A percentile compares a stretch with the other conserved stretches of the same genome.
These are phyloP conservation scores for Trichoderma lentiforme DNA, from an alignment of 2,329 filamentous ascomycete genomes.

Conservation along the genomic window DNA sequence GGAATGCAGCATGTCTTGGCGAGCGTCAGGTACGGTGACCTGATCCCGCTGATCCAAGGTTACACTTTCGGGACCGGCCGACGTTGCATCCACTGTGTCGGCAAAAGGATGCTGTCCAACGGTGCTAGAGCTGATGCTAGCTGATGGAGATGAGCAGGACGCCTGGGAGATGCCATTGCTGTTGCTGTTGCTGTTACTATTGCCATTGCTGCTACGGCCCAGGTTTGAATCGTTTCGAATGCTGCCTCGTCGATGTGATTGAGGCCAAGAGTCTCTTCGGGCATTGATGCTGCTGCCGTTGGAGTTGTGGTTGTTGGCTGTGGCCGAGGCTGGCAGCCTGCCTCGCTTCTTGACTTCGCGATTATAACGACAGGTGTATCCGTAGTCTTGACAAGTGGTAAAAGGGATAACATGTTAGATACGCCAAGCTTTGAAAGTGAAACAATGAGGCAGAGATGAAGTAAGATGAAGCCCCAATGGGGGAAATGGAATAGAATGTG, in stretches of 20 bases:
- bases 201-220: neutral
- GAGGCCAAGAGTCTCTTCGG: constrained; percentile 13
- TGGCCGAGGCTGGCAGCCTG: constrained; percentile 29
- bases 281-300: neutral
- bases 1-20: constrained; percentile 2
- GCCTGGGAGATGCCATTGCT: neutral
- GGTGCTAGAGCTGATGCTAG: constrained; percentile 9
- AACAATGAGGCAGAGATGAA: neutral
- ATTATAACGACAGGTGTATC: constrained; percentile 37
- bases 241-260: constrained; percentile 8
- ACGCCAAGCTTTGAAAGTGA: neutral
- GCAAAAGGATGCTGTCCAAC: neutral
- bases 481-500: neutral
- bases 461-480: neutral
- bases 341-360: constrained; percentile 38
- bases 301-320: neutral
- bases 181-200: neutral
- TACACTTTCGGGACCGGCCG: constrained; percentile 4
- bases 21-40: neutral
- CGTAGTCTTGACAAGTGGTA: constrained; percentile 34
- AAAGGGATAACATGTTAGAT: neutral
- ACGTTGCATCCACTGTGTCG: neutral
- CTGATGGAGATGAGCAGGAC: constrained; percentile 11
- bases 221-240: neutral
- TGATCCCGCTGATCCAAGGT: neutral